Evolutionary conservation across 1,284 basidiomycete species (phyloP).

Genomic region (Phenoliferia sp.): DNA sequence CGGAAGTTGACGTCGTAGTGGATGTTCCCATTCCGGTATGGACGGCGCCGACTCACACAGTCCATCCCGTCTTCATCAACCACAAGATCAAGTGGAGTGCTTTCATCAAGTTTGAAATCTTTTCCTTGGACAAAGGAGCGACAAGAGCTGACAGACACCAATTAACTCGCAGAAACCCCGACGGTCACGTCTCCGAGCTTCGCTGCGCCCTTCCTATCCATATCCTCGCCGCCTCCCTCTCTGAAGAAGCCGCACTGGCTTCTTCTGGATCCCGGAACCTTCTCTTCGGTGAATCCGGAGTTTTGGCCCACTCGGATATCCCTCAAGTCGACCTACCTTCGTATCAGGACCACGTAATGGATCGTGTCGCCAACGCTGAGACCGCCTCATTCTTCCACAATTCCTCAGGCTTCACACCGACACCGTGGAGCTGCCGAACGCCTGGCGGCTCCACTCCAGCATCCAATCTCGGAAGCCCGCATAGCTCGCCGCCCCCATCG

Average conservation of each 20-base stretch:
- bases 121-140: background rate
- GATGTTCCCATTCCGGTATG: constrained; percentile 32
- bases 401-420: constrained; percentile 26
- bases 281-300: constrained; percentile 50
- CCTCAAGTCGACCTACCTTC: constrained; percentile 70
- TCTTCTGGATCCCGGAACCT: constrained; percentile 67
- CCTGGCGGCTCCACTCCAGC: constrained; percentile 17
- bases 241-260: constrained; percentile 66
- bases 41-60: constrained; percentile 29
- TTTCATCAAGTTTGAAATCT: constrained; percentile 65
- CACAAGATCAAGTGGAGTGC: constrained; percentile 58
- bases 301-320: constrained; percentile 48
- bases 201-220: constrained; percentile 83
- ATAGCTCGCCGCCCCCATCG: constrained; percentile 34
- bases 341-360: constrained; percentile 79
- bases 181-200: constrained; percentile 65
- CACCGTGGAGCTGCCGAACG: constrained; percentile 29
- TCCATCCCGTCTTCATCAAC: constrained; percentile 28
- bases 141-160: background rate
- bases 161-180: constrained; percentile 32
- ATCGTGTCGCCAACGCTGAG: constrained; percentile 76
- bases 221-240: constrained; percentile 65
- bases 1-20: constrained; percentile 34
- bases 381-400: constrained; percentile 46
- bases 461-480: constrained; percentile 15